These are phyloP conservation scores for Chlorociboria aeruginascens DNA, from an alignment of 495 filamentous ascomycete species.

Conservation along the genomic window DNA sequence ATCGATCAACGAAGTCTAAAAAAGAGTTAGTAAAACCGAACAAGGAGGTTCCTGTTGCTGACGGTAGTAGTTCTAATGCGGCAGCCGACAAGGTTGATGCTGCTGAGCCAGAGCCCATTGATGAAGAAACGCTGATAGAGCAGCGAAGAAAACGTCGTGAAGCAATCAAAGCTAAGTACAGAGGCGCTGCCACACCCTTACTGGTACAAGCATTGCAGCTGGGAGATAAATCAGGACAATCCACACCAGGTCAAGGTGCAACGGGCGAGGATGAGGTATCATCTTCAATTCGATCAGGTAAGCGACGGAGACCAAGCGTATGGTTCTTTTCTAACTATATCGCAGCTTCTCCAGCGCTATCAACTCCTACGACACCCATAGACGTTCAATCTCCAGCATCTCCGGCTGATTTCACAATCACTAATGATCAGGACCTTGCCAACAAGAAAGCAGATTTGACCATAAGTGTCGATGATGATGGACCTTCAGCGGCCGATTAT, in stretches of 20 bases:
- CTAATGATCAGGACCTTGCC: conserved; percentile 49
- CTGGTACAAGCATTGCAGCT: conserved; percentile 66
- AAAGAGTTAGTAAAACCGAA: conserved; percentile 6
- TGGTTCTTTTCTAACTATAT: not conserved
- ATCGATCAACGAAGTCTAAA: conserved; percentile 12
- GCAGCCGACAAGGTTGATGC: conserved; percentile 17
- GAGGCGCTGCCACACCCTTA: conserved; percentile 58
- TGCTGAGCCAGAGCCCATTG: conserved; percentile 36
- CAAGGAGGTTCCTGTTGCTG: no score
- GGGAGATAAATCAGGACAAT: conserved; percentile 31
- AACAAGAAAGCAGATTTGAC: conserved; percentile 41
- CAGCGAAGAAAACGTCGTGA: conserved; percentile 79
- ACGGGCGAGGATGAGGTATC: conserved; percentile 12
- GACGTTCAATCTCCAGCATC: conserved; percentile 28
- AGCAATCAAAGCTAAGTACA: conserved; percentile 77
- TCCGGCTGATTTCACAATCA: conserved; percentile 25
- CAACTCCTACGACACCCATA: conserved; percentile 34
- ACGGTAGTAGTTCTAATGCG: not conserved
- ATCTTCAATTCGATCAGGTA: conserved; percentile 16
- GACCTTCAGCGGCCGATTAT: conserved; percentile 89
- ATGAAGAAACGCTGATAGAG: conserved; percentile 73
- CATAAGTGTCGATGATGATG: conserved; percentile 50
- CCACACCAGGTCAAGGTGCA: conserved; percentile 30
- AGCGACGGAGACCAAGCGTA: not conserved
- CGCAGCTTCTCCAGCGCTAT: conserved; percentile 9